Evolutionary conservation across 2,329 filamentous ascomycete species (phyloP).

Genomic region (Ceratocystis albifundus): DNA sequence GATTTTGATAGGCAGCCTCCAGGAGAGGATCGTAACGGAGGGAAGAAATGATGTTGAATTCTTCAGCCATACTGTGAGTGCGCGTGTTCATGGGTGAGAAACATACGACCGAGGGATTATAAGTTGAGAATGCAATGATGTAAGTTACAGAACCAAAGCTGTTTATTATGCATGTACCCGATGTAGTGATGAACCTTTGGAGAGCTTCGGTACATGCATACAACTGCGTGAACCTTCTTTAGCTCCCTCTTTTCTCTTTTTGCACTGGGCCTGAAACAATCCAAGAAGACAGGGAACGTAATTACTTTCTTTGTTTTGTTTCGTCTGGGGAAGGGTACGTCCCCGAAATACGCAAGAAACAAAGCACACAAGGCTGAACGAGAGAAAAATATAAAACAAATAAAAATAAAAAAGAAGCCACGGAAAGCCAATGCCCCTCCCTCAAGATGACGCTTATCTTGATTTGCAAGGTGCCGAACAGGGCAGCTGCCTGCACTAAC

Average conservation of each 20-base stretch:
- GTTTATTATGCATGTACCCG: conserved; percentile 6
- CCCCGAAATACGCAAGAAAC: neutral
- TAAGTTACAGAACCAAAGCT: neutral
- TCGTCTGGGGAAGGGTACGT: neutral
- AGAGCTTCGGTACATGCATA: neutral
- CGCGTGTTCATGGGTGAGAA: neutral
- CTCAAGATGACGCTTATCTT: neutral
- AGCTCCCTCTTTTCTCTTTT: no score
- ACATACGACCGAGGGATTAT: neutral
- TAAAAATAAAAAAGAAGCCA: neutral
- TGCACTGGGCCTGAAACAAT: neutral
- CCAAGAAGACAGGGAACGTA: neutral
- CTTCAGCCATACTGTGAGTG: conserved; percentile 29
- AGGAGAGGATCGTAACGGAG: conserved; percentile 59
- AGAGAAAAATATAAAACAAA: neutral
- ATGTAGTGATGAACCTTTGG: neutral
- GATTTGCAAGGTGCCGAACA: neutral
- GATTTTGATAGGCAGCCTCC: conserved; percentile 32
- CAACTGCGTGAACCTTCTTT: neutral
- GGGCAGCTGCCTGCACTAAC: conserved; percentile 1
- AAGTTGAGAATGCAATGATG: neutral
- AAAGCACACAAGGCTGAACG: neutral
- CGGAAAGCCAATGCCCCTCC: neutral
- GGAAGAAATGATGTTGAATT: conserved; percentile 57
- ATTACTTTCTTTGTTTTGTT: neutral